Evolutionary conservation across 2,329 filamentous ascomycete species (phyloP), one percentile per base, ranked within the genome.

Genomic region (Scolecobasidium constrictum): DNA sequence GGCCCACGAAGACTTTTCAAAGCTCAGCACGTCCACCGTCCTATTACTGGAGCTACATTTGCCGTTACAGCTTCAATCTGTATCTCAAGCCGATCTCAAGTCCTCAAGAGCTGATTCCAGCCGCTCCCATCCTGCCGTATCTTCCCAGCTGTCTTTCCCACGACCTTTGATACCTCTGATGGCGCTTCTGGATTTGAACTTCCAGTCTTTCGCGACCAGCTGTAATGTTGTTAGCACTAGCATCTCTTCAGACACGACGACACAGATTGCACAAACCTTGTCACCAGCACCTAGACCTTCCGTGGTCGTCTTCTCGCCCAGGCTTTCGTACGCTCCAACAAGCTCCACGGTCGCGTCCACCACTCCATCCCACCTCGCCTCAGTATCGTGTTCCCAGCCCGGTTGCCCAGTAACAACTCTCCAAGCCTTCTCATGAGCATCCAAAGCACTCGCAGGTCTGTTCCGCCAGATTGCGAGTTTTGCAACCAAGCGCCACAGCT

Each of bases 361-460:
- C 4, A 93, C 77, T 1, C 71, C 69, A 46, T 77, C 66, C 84
- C 86, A 94, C 15, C 73, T 73, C 49, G 73, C 68, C 12, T 78
- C 45, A 12, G 34, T 73, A 33, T 75, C 74, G 20, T 75, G 68
- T 48, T 72, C 68, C 62, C 65, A 71, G 3, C 67, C 66, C 0
- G 76, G 68, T 51, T 75, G 63, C 40, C 71, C 68, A 0, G 73
- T 67, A 0, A 81, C 75, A 0, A 83, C 78, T 2, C 92, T 75
- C 88, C 90, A 98, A 0, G 82, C 86, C 56, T 90, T 88, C 63
- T 96, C 92, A 21, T 88, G 77, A 1, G 85, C 86, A 4, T 87
- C 83, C 2, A 96, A 69, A 4, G 88, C 85, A 2, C 78, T 79
- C 0, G 67, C 63, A 2, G 81, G 83, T 42, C 84, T 81, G 3